Conservation (phyloP, 352 stramenopile species). For the Pythium coloratum region DNA sequence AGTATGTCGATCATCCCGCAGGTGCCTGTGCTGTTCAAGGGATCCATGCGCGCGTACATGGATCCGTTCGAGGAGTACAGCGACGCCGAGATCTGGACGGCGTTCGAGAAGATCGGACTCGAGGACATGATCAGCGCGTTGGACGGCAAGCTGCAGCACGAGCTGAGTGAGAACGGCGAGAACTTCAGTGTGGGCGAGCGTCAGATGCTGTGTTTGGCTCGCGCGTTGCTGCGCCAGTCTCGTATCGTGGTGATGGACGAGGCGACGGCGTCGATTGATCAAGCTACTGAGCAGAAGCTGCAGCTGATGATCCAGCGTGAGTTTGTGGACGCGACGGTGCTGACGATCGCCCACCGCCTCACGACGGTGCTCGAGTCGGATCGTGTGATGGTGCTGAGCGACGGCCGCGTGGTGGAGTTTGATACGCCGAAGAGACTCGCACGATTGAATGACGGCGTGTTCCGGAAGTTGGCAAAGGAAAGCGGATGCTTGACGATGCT, state of each 20-base stretch:
- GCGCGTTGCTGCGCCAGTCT: slow-evolving; percentile 90
- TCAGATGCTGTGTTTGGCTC: slow-evolving; percentile 91
- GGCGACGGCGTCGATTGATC: slow-evolving; percentile 79
- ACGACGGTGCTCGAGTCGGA: slow-evolving; percentile 92
- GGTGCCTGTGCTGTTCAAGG: slow-evolving; percentile 89
- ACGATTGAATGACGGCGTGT: slow-evolving; percentile 33
- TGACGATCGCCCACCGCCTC: slow-evolving; percentile 93
- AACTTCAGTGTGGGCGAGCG: slow-evolving; percentile 91
- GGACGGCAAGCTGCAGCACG: slow-evolving; percentile 14
- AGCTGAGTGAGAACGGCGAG: slow-evolving; percentile 62
- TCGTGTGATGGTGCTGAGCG: slow-evolving; percentile 84
- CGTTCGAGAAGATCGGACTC: slow-evolving; percentile 69
- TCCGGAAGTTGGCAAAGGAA: slow-evolving; percentile 33
- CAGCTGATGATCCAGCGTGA: slow-evolving; percentile 78
- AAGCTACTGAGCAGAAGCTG: slow-evolving; percentile 53
- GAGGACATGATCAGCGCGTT: slow-evolving; percentile 44
- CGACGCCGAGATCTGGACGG: slow-evolving; percentile 67
- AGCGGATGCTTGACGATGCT: slow-evolving; percentile 20
- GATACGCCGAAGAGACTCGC: slow-evolving; percentile 47
- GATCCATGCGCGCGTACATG: slow-evolving; percentile 77
- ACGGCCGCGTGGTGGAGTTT: slow-evolving; percentile 82
- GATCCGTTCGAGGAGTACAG: slow-evolving; percentile 80
- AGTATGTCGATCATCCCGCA: slow-evolving; percentile 54
- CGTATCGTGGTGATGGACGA: slow-evolving; percentile 94
- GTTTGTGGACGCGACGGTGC: slow-evolving; percentile 84